These are phyloP conservation scores for Suhomyces faveliae DNA, from an alignment of 805 yeast species.

Conservation along the genomic window DNA sequence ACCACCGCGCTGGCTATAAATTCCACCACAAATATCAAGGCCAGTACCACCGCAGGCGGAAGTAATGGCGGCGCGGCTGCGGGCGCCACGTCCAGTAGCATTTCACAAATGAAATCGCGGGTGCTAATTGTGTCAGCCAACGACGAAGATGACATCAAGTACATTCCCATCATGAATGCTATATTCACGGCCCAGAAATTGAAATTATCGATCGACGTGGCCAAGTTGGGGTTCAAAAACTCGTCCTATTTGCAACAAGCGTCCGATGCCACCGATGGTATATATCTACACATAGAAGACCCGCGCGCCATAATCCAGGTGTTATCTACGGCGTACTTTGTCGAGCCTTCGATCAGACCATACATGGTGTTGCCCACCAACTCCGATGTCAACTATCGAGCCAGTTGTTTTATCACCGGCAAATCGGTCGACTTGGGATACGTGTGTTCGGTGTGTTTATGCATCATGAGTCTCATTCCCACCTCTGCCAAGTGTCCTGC, in stretches of 20 bases:
- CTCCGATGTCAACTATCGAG: constrained; percentile 85
- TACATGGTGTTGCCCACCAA: constrained; percentile 78
- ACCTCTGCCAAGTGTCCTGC: constrained; percentile 73
- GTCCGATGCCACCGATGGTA: constrained; percentile 90
- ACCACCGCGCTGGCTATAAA: constrained; percentile 45
- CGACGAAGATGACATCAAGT: constrained; percentile 70
- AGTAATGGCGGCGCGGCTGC: constrained; percentile 13
- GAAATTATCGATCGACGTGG: constrained; percentile 87
- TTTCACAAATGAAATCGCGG: constrained; percentile 36
- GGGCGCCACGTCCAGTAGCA: constrained; percentile 10
- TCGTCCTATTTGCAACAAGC: constrained; percentile 94
- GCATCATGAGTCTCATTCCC: constrained; percentile 73
- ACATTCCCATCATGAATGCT: constrained; percentile 91
- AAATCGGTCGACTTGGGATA: constrained; percentile 88
- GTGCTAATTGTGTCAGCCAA: constrained; percentile 62
- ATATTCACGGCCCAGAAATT: constrained; percentile 94
- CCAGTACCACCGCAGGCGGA: constrained; percentile 13
- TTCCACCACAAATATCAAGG: constrained; percentile 30
- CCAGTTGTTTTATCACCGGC: constrained; percentile 92
- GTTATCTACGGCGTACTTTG: constrained; percentile 73
- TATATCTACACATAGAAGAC: constrained; percentile 66
- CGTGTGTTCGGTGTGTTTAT: constrained; percentile 92
- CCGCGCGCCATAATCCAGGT: constrained; percentile 82
- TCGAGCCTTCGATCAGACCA: constrained; percentile 81
- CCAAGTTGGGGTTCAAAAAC: constrained; percentile 61